Percentiles rank a stretch among this genome's conserved stretches.
These are phyloP conservation scores for Beta macrorhiza DNA, from an alignment of 179 eudicot genomes.

Conservation along the genomic window DNA sequence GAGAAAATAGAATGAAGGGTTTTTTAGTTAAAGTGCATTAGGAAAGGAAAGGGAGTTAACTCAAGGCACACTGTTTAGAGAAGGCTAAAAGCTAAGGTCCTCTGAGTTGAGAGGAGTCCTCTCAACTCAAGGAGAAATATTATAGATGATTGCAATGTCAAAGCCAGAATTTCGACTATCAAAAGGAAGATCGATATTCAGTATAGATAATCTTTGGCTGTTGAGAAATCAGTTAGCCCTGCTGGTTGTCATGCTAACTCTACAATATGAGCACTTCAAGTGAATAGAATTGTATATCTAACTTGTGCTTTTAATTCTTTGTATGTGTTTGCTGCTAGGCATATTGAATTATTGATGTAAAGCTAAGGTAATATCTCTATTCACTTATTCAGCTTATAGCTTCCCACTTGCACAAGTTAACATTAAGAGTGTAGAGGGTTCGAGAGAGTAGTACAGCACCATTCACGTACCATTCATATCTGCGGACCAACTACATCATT, in stretches of 20 bases:
- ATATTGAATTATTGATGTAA: neutral
- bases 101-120: no score
- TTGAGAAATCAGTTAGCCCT: neutral
- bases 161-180: neutral
- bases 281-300: neutral
- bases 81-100: no score
- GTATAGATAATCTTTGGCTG: no score
- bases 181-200: neutral
- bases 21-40: no score
- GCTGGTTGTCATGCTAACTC: neutral
- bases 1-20: no score
- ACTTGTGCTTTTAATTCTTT: neutral
- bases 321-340: neutral
- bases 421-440: neutral
- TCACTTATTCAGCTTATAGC: neutral
- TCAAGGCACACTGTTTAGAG: no score
- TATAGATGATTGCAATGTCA: neutral
- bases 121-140: neutral
- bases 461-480: constrained; percentile 42
- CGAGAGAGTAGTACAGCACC: neutral
- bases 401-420: neutral
- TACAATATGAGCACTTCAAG: neutral
- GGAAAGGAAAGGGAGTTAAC: no score
- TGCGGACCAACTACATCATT: constrained; percentile 81
- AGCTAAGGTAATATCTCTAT: neutral